Evolutionary conservation across 2,329 filamentous ascomycete genomes (phyloP).

Genomic region (Pseudofabraea citricarpa): DNA sequence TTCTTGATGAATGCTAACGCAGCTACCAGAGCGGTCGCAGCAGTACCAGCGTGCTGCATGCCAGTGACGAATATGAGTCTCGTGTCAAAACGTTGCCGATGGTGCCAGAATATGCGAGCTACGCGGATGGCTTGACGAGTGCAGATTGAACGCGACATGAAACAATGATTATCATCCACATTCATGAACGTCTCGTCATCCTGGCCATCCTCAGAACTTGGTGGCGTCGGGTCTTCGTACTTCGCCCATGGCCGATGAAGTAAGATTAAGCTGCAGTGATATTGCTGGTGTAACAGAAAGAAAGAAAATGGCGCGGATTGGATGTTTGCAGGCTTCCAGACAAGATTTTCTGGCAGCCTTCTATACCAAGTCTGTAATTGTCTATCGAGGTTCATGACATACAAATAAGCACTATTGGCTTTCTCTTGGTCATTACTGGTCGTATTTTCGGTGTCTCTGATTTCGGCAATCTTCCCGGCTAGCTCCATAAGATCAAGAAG

Average conservation of each 20-base stretch:
- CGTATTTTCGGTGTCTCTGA: constrained; percentile 27
- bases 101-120: constrained; percentile 49
- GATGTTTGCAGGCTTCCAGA: constrained; percentile 45
- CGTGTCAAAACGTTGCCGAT: constrained; percentile 46
- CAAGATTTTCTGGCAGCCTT: constrained; percentile 41
- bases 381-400: constrained; percentile 45
- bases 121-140: constrained; percentile 50
- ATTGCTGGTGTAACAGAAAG: constrained; percentile 51
- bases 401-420: constrained; percentile 41
- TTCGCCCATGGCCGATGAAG: constrained; percentile 49
- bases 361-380: constrained; percentile 51
- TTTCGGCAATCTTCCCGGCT: constrained; percentile 46
- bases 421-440: constrained; percentile 30
- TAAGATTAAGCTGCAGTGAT: constrained; percentile 47
- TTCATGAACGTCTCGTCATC: constrained; percentile 14
- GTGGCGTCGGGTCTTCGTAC: constrained; percentile 35
- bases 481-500: constrained; percentile 52
- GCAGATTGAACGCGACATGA: constrained; percentile 46
- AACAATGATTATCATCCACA: constrained; percentile 37
- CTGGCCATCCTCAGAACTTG: constrained; percentile 17
- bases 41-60: constrained; percentile 49
- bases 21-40: constrained; percentile 48
- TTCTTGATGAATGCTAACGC: constrained; percentile 36
- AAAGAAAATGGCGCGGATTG: constrained; percentile 45
- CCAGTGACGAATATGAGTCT: constrained; percentile 45